Base-by-base conservation (phyloP, 1,139 yeast species). In the Lodderomyces beijingensis region DNA sequence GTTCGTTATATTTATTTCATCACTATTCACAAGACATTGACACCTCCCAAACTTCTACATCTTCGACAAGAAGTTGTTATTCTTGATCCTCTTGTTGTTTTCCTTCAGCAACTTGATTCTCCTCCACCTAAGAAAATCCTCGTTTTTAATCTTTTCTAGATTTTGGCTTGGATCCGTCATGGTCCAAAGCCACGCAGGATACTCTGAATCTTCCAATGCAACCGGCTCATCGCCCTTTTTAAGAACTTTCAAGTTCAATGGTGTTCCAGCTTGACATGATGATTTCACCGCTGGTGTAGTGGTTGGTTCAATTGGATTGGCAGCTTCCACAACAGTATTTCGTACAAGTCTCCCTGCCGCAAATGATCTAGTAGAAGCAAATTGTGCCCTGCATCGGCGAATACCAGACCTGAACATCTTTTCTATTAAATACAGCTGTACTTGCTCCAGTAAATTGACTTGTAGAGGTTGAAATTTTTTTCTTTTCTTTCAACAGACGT, bases 161-260 rank as follows among this genome's bases (percentile, higher is more conserved):
- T 72, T 77, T 22, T 70, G 69, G 25, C 68, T 69, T 37, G 74
- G 66, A 53, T 88, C 94, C 29, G 88, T 71, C 40, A 86, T 68
- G n/a, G 71, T 76, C 98, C 98, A 91, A 38, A 91, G 71, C 97
- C 97, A 91, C 31, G 73, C 86, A 3, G 98, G 98, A 52, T 91
- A 91, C 49, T 89, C 95, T 25, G 69, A 65, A 52, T 91, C 97
- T 41, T 82, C 85, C 36, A 82, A 61, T 2, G 98, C 97, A 5
- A 87, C 79, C n/a, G 95, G 91, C 45, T 88, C 96, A 41, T 80
- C 77, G 15, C 93, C 95, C 24, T 72, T 68, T 54, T 88, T 88
- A 51, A 73, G 76, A 35, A 91, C 71, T 48, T 84, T 84, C 50
- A 89, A 63, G 49, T 85, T 85, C 44, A 91, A 68, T 10, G 74